Conservation (phyloP, 78 protist genomes). For the Cavenderia fasciculata region DNA sequence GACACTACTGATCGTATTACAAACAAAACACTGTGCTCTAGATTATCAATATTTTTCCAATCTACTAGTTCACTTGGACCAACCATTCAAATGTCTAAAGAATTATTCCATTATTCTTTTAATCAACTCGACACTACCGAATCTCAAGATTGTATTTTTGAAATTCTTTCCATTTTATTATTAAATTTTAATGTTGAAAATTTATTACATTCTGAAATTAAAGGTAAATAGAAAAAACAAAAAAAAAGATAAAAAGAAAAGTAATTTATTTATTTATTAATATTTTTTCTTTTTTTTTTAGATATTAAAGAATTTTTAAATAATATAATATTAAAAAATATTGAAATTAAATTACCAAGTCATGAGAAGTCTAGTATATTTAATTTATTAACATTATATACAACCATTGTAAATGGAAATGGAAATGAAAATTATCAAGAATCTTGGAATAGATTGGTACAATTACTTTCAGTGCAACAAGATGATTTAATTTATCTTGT, state of each 20-base stretch:
- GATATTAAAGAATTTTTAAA: neutral
- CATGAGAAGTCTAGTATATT: too few species aligned
- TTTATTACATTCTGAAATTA: slow-evolving; percentile 1
- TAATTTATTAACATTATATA: too few species aligned
- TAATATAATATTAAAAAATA: neutral
- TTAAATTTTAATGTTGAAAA: neutral
- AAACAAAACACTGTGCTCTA: neutral
- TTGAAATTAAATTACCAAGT: neutral
- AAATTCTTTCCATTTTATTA: neutral
- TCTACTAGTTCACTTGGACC: neutral
- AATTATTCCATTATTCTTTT: neutral
- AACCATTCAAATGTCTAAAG: neutral
- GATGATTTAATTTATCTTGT: too few species aligned
- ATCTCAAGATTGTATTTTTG: neutral
- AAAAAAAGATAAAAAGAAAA: too few species aligned
- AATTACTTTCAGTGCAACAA: too few species aligned
- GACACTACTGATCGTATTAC: too few species aligned
- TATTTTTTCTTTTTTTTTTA: too few species aligned
- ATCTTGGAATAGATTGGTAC: too few species aligned
- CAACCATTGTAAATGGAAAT: neutral
- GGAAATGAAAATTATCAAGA: neutral
- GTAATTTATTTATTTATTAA: too few species aligned
- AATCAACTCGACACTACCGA: neutral
- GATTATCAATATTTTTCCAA: neutral
- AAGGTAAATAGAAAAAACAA: too few species aligned